These are phyloP conservation scores for Saccharomycopsis oosterbeekiorum DNA, from an alignment of 805 yeast genomes.

Conservation along the genomic window DNA sequence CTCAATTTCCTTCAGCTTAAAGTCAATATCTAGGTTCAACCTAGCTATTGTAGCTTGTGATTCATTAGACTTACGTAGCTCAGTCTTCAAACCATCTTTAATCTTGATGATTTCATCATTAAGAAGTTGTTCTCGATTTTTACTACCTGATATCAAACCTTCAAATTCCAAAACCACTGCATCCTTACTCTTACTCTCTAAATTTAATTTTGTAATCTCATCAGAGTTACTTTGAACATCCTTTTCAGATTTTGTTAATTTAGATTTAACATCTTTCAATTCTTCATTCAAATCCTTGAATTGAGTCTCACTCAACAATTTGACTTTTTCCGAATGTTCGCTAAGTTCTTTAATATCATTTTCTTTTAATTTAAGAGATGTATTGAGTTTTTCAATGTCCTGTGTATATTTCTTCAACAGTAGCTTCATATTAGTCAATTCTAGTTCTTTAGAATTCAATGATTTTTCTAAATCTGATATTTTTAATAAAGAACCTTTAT, in stretches of 20 bases:
- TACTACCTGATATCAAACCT: background rate
- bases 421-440: background rate
- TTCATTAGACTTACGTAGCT: background rate
- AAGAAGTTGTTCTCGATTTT: background rate
- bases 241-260: constrained; percentile 1
- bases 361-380: background rate
- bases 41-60: background rate
- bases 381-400: background rate
- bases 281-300: background rate
- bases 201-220: background rate
- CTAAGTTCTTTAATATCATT: constrained; percentile 3
- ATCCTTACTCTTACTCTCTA: background rate
- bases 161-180: background rate
- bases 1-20: background rate
- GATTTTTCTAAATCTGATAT: background rate
- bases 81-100: background rate
- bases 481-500: background rate
- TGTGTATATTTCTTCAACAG: background rate
- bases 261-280: background rate
- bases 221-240: background rate
- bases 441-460: background rate
- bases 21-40: background rate
- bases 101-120: background rate
- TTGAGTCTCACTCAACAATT: background rate
- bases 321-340: background rate